Evolutionary conservation across 2,329 filamentous ascomycete species (phyloP).

Genomic region (Xylaria sp.): DNA sequence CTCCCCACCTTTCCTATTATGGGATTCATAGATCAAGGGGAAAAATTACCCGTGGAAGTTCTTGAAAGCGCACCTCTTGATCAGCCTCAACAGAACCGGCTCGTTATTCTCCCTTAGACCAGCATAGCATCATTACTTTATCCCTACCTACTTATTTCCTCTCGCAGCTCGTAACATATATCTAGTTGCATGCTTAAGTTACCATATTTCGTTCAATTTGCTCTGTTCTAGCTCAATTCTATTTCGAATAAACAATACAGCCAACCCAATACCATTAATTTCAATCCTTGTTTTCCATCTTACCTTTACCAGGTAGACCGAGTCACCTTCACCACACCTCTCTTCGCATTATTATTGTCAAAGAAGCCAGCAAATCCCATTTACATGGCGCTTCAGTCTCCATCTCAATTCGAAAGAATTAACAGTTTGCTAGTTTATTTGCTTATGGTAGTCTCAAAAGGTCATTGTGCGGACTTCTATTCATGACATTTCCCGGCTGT

Average conservation of each 20-base stretch:
- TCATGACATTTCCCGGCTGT: constrained; percentile 7
- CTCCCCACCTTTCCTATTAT: constrained; percentile 23
- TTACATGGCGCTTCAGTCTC: constrained; percentile 16
- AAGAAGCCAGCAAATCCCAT: not conserved
- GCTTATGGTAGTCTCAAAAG: constrained; percentile 1
- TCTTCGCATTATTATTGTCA: constrained; percentile 10
- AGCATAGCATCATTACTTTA: constrained; percentile 7
- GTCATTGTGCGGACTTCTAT: not conserved
- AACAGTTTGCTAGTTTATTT: constrained; percentile 9
- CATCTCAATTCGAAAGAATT: not conserved
- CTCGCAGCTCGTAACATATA: not conserved
- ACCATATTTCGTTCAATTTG: not conserved
- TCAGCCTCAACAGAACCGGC: constrained; percentile 23
- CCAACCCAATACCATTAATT: not conserved
- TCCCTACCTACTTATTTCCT: not conserved
- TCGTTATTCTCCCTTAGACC: not conserved
- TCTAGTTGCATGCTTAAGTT: not conserved
- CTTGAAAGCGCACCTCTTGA: constrained; percentile 3
- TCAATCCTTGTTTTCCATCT: not conserved
- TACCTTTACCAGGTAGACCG: constrained; percentile 4
- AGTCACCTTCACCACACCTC: not conserved
- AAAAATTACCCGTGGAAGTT: constrained; percentile 12
- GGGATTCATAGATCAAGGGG: not conserved
- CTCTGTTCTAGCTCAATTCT: not conserved
- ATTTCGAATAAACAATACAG: not conserved